Percentiles rank a stretch among this genome's conserved stretches.
phyloP scores from a whole-genome alignment of 495 filamentous ascomycete species.

The Penicillium diatomitis region DNA sequence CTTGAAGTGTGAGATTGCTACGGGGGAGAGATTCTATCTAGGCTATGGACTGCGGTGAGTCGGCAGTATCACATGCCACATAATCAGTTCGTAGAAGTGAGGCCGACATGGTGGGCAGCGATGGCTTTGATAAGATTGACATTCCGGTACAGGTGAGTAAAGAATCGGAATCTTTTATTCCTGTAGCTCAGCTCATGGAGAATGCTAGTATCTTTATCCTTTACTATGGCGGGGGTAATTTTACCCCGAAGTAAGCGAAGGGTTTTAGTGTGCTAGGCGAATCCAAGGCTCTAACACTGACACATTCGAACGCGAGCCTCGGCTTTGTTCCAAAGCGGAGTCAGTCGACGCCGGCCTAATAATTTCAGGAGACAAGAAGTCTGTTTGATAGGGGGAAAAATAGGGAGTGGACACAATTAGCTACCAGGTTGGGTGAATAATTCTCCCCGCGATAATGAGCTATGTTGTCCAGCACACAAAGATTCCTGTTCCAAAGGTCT shows the following conservation, averaged over 20 bases:
- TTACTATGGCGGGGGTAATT: constrained; percentile 16
- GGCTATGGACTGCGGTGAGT: too few species aligned
- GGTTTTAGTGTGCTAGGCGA: background rate
- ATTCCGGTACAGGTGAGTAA: constrained; percentile 10
- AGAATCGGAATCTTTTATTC: constrained; percentile 11
- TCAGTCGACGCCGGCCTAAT: too few species aligned
- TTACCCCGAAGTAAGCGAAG: constrained; percentile 3
- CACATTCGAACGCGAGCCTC: too few species aligned
- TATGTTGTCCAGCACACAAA: constrained; percentile 25
- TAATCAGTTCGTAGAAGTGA: background rate
- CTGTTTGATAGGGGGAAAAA: too few species aligned
- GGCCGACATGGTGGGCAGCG: constrained; percentile 14
- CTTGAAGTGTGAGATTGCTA: too few species aligned
- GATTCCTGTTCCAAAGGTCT: constrained; percentile 30
- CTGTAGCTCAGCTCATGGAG: constrained; percentile 17
- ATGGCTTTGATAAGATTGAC: constrained; percentile 6
- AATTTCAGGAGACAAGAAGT: too few species aligned
- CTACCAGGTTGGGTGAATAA: too few species aligned
- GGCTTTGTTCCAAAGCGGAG: too few species aligned
- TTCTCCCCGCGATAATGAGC: constrained; percentile 16
- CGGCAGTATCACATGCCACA: too few species aligned
- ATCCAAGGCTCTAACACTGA: too few species aligned
- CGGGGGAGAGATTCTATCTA: too few species aligned
- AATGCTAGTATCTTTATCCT: constrained; percentile 16
- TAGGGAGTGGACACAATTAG: too few species aligned